Base-by-base conservation (phyloP, 768 basidiomycete genomes). In the Rhodotorula paludigena region DNA sequence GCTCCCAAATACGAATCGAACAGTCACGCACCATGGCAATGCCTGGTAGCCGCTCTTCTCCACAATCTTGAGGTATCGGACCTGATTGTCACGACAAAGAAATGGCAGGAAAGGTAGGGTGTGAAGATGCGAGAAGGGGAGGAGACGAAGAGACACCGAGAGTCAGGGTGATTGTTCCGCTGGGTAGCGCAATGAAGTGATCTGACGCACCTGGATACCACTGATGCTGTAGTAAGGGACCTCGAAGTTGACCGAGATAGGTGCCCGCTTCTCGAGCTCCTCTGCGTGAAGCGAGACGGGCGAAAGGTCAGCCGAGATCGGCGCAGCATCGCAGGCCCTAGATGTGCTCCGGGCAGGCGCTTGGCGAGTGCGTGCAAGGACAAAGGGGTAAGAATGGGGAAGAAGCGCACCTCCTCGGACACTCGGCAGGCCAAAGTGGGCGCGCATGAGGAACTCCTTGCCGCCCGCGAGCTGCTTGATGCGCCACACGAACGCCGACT, bases 21-120 rank as follows among this genome's bases (percentile, higher is more conserved):
- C 18, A 12, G 20, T 3, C 2, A 90, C 90, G 77, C 92, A 96
- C 72, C 92, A 96, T 2, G 92, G 93, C 51, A 94, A 79, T 8
- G 92, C 90, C 78, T 94, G 91, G 78, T 99, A 98, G 28, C 92
- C 96, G 68, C 89, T 91, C 83, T 98, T 98, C 80, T 99, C 96
- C 0, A 98, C 92, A 59, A 99, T 92, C 80, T 98, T 98, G 70
- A 99, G 84, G 79, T 98, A 98, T 58, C 96, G n/a, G n/a, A n/a
- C n/a, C n/a, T n/a, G n/a, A n/a, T n/a, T n/a, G n/a, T n/a, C n/a
- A n/a, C n/a, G n/a, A n/a, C n/a, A n/a, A n/a, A n/a, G n/a, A n/a
- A n/a, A n/a, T n/a, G n/a, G n/a, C n/a, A n/a, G n/a, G n/a, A n/a
- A n/a, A n/a, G n/a, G n/a, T n/a, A n/a, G n/a, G n/a, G n/a, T n/a